A percentile compares a stretch with the other conserved stretches of the same genome.
These are phyloP conservation scores for Plasmopara muralis DNA, from an alignment of 352 stramenopile species.

Conservation along the genomic window DNA sequence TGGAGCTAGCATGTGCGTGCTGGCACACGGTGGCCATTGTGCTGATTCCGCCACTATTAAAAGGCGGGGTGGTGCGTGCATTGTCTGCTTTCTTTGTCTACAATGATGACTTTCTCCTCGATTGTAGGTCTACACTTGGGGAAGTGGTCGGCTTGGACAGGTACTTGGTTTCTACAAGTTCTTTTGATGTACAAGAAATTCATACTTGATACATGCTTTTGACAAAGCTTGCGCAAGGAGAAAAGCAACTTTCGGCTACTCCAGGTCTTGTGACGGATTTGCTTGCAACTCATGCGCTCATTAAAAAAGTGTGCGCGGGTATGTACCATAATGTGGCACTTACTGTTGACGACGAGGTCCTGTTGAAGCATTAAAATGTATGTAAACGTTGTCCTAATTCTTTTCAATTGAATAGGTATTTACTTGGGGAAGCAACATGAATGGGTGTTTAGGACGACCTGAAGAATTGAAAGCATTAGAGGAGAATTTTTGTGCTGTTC, in stretches of 20 bases:
- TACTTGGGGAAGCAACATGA: slow-evolving; percentile 90
- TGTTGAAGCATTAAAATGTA: neutral
- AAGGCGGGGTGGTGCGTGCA: slow-evolving; percentile 55
- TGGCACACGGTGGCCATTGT: slow-evolving; percentile 89
- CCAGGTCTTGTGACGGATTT: slow-evolving; percentile 82
- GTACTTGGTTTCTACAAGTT: slow-evolving; percentile 18
- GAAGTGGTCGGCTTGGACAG: slow-evolving; percentile 89
- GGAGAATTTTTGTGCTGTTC: slow-evolving; percentile 77
- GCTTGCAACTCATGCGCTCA: slow-evolving; percentile 67
- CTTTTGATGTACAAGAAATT: too few relatives aligned
- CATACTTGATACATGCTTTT: neutral
- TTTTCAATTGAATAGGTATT: slow-evolving; percentile 52
- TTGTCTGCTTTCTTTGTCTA: neutral
- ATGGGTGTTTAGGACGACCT: slow-evolving; percentile 80
- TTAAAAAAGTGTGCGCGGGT: slow-evolving; percentile 80
- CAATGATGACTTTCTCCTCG: too few relatives aligned
- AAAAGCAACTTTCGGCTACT: slow-evolving; percentile 53
- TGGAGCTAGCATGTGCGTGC: slow-evolving; percentile 69
- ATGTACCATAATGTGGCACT: slow-evolving; percentile 91
- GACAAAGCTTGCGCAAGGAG: slow-evolving; percentile 59
- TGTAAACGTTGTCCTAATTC: neutral
- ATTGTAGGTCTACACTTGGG: slow-evolving; percentile 85
- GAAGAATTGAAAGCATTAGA: slow-evolving; percentile 64
- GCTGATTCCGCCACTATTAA: slow-evolving; percentile 77
- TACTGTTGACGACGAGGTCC: slow-evolving; percentile 83